Evolutionary conservation across 305 asterid species (phyloP).

Genomic region (Fraxinus platypoda): DNA sequence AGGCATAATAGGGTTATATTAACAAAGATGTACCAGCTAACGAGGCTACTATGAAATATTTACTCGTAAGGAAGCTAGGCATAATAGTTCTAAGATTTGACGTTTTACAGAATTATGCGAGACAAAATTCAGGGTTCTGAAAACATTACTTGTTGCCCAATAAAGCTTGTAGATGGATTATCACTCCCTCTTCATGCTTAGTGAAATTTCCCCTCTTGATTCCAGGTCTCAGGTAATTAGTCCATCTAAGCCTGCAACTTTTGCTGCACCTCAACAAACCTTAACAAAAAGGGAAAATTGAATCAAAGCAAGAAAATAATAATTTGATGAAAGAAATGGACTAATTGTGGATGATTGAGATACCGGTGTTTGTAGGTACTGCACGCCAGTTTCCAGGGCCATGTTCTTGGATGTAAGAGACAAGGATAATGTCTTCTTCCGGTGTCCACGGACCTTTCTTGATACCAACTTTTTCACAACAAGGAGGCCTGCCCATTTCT

Average conservation of each 20-base stretch:
- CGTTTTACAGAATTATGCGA: background rate
- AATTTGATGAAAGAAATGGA: background rate
- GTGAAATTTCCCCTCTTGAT: conserved; percentile 56
- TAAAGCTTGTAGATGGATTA: conserved; percentile 48
- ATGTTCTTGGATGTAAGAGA: conserved; percentile 27
- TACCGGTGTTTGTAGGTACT: conserved; percentile 26
- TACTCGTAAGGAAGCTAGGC: background rate
- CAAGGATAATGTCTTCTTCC: conserved; percentile 26
- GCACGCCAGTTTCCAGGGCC: conserved; percentile 30
- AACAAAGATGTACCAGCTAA: background rate
- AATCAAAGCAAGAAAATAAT: background rate
- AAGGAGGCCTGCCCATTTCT: conserved; percentile 30
- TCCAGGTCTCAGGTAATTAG: conserved; percentile 49
- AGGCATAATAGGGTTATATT: background rate
- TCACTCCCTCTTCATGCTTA: conserved; percentile 52
- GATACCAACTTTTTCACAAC: conserved; percentile 26
- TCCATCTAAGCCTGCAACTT: conserved; percentile 54
- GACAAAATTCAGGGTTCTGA: background rate
- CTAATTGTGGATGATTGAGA: background rate
- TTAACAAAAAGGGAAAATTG: background rate
- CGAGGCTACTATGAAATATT: background rate
- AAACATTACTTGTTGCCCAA: conserved; percentile 51
- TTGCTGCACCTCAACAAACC: conserved; percentile 52
- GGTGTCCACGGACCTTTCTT: conserved; percentile 35
- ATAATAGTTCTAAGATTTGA: background rate